Percentiles rank a stretch among this genome's conserved stretches.
Evolutionary conservation across 2,329 filamentous ascomycete genomes (phyloP).

Genomic region (Penicillium hesseltinei): DNA sequence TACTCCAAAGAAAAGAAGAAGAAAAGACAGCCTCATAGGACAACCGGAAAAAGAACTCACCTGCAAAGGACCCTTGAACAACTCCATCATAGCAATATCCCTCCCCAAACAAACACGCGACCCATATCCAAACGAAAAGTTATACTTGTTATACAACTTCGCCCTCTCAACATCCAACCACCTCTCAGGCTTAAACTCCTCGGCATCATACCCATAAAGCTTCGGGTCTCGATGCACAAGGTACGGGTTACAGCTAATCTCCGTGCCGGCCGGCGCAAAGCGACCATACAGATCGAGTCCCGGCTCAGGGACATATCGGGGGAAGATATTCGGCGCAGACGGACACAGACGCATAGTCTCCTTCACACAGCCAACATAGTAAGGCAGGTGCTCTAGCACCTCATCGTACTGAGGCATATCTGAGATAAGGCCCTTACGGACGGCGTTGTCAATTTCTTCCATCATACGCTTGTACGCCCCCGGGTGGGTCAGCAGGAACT

Average conservation of each 20-base stretch:
- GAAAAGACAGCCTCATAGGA: not conserved
- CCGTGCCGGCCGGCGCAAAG: conserved; percentile 42
- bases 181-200: conserved; percentile 43
- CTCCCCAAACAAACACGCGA: conserved; percentile 49
- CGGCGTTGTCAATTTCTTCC: conserved; percentile 46
- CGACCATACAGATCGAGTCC: conserved; percentile 42
- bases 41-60: conserved; percentile 15
- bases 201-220: conserved; percentile 44
- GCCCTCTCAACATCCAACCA: conserved; percentile 42
- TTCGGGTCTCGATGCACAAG: conserved; percentile 46
- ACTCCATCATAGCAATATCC: conserved; percentile 54
- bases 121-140: conserved; percentile 53
- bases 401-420: conserved; percentile 45
- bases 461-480: conserved; percentile 49
- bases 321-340: conserved; percentile 53
- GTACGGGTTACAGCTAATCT: conserved; percentile 51
- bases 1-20: not conserved
- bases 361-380: conserved; percentile 52
- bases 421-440: conserved; percentile 31
- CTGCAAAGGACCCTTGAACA: conserved; percentile 47
- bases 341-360: conserved; percentile 53
- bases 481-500: conserved; percentile 42
- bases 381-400: conserved; percentile 45
- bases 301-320: conserved; percentile 43
- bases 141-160: conserved; percentile 48